These are phyloP conservation scores for Globisporangium ultimum DNA, from an alignment of 352 stramenopile genomes.

Conservation along the genomic window DNA sequence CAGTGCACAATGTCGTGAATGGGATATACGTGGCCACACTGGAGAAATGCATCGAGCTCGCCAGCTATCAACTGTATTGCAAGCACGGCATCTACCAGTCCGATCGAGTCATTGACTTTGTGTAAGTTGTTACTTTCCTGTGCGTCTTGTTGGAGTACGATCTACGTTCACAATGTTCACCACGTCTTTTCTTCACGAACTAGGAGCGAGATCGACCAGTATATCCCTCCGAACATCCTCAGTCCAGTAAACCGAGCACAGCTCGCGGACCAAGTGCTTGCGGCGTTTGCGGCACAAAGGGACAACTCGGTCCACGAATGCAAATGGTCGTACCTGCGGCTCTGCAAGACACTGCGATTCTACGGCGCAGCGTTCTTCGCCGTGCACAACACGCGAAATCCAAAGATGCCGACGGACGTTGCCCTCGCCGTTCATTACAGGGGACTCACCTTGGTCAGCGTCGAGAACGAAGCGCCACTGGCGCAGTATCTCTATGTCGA, in stretches of 20 bases:
- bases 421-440: constrained; percentile 66
- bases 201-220: constrained; percentile 25
- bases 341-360: constrained; percentile 56
- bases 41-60: constrained; percentile 53
- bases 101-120: background rate
- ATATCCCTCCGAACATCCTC: constrained; percentile 34
- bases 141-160: background rate
- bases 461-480: constrained; percentile 54
- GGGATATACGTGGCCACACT: constrained; percentile 50
- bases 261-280: constrained; percentile 33
- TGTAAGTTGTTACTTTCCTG: constrained; percentile 5
- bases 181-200: too few relatives aligned
- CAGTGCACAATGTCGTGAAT: constrained; percentile 61
- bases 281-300: constrained; percentile 28
- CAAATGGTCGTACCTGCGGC: constrained; percentile 54
- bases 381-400: constrained; percentile 45
- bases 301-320: constrained; percentile 31
- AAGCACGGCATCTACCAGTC: constrained; percentile 24
- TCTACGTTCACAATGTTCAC: too few relatives aligned
- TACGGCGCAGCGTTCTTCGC: constrained; percentile 75
- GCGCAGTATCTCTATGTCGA: constrained; percentile 62
- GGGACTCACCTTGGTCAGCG: constrained; percentile 56
- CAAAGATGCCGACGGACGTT: constrained; percentile 42
- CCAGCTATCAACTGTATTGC: constrained; percentile 66
- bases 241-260: constrained; percentile 36